Base-by-base conservation (phyloP, 148 eudicot species). In the Amaranthus palmeri region DNA sequence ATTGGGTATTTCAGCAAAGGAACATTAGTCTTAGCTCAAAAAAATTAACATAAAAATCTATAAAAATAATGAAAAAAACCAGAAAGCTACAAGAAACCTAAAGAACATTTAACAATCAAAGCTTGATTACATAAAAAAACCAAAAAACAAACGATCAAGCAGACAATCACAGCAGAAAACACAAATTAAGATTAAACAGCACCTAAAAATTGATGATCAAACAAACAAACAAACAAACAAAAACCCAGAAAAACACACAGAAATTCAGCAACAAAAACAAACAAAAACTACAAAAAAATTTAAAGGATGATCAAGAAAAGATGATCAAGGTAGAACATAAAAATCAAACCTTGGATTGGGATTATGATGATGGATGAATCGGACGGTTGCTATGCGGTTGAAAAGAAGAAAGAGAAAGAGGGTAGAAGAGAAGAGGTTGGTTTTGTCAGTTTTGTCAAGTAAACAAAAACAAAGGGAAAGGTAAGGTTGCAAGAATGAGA, bases 401-500 rank as follows among this genome's bases (percentile, higher is more conserved):
- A 53, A 52, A 42, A 46, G 59, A 71, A 61, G 58, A 60, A 67
- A 67, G 47, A 72, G 62, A 64, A 44, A 54, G 7, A 4, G 25
- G 44, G 13, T 8, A 3, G 65, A 56, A 42, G 14, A 42, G 42
- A 52, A 52, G 58, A 61, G 40, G 18, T 15, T 36, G 43, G 36
- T 25, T 25, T 25, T 25, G 36, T 25, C 36, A 25, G 36, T 25
- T 25, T 25, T 25, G 36, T 25, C 36, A 25, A 25, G 36, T 25
- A 10, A 12, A 41, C 41, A 67, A 36, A 70, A 54, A 61, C 8
- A 6, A 59, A 61, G 6, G 55, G 54, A 8, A 42, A 61, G 69
- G 70, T 65, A 65, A 65, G 63, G 77, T 74, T 65, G 44, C 17
- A 13, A 73, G 69, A 73, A 73, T 73, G 69, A 73, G 75, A 69